A percentile compares a stretch with the other conserved stretches of the same genome.
Evolutionary conservation across 495 filamentous ascomycete genomes (phyloP).

Genomic region (Talaromyces thailandensis): DNA sequence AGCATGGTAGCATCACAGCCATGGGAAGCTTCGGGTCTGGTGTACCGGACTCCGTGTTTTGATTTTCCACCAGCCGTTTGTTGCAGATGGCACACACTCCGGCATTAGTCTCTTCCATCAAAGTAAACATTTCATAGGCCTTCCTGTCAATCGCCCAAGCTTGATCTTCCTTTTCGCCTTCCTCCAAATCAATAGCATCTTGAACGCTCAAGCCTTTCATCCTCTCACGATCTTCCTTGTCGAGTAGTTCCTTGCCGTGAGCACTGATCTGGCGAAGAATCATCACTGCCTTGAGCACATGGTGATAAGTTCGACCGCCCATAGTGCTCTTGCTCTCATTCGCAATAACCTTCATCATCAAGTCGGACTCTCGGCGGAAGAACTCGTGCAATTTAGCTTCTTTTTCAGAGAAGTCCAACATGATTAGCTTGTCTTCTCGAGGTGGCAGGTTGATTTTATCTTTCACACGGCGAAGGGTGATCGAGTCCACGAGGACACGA

Average conservation of each 20-base stretch:
- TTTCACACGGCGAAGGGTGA: constrained; percentile 88
- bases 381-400: constrained; percentile 50
- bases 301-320: constrained; percentile 75
- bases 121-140: constrained; percentile 70
- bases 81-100: constrained; percentile 63
- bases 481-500: constrained; percentile 82
- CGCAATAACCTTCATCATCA: constrained; percentile 49
- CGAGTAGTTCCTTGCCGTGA: constrained; percentile 81
- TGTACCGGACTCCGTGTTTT: constrained; percentile 32
- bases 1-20: constrained; percentile 74
- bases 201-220: constrained; percentile 69
- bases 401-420: constrained; percentile 45
- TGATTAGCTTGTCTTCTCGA: constrained; percentile 61
- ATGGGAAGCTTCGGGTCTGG: constrained; percentile 52
- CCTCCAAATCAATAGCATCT: constrained; percentile 79
- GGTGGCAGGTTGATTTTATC: constrained; percentile 77
- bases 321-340: constrained; percentile 48
- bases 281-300: constrained; percentile 83
- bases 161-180: constrained; percentile 53
- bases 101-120: constrained; percentile 68
- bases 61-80: constrained; percentile 43
- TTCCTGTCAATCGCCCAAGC: constrained; percentile 48
- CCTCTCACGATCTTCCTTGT: constrained; percentile 67
- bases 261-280: constrained; percentile 85
- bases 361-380: constrained; percentile 54